Evolutionary conservation across 257 asterid genomes (phyloP).

Genomic region (Solanum phureja): DNA sequence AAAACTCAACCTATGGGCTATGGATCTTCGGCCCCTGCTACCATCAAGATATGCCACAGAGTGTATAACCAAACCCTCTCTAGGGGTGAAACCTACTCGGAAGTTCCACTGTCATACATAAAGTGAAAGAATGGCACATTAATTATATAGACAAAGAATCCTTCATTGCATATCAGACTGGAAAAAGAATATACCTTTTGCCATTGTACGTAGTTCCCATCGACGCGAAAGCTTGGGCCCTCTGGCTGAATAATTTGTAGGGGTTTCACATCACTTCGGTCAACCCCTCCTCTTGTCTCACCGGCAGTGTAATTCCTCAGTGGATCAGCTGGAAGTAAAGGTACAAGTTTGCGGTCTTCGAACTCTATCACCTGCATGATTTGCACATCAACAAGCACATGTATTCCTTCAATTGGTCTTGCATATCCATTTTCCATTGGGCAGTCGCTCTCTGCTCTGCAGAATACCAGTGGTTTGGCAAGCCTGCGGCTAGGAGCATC

Average conservation of each 20-base stretch:
- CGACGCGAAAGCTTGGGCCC: conserved; percentile 93
- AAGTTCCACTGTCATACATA: conserved; percentile 74
- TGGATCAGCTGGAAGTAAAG: conserved; percentile 94
- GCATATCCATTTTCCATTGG: conserved; percentile 99
- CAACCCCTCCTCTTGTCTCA: conserved; percentile 92
- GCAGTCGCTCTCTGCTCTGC: conserved; percentile 93
- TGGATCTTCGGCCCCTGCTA: conserved; percentile 89
- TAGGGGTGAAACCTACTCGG: conserved; percentile 90
- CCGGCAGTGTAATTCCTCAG: conserved; percentile 89
- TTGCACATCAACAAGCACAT: conserved; percentile 91
- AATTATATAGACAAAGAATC: background rate
- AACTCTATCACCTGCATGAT: conserved; percentile 87
- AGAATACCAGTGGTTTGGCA: conserved; percentile 91
- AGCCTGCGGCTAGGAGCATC: conserved; percentile 96
- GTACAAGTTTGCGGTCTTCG: conserved; percentile 92
- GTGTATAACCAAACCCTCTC: conserved; percentile 94
- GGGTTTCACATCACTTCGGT: conserved; percentile 89
- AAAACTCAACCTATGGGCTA: conserved; percentile 94
- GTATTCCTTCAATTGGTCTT: conserved; percentile 94
- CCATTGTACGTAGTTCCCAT: conserved; percentile 87
- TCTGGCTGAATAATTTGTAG: conserved; percentile 84
- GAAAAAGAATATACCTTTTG: conserved; percentile 55
- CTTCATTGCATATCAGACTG: background rate
- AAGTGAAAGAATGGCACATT: background rate
- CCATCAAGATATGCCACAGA: conserved; percentile 98